These are phyloP conservation scores for Globisporangium abappressorium DNA, from an alignment of 352 stramenopile genomes.

Conservation along the genomic window DNA sequence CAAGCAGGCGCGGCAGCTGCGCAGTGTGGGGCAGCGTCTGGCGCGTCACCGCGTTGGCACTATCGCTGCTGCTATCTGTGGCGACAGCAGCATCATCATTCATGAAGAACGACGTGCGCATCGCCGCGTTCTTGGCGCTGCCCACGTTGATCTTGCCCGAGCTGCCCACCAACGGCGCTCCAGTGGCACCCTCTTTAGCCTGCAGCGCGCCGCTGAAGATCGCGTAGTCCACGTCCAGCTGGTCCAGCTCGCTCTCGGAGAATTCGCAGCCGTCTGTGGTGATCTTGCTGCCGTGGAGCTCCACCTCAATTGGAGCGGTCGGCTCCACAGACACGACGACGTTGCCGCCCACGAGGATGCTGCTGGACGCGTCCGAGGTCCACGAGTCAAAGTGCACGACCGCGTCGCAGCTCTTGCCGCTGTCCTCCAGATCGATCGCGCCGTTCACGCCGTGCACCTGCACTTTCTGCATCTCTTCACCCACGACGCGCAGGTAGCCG, in stretches of 20 bases:
- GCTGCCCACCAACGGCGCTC: slow-evolving; percentile 6
- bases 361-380: slow-evolving; percentile 41
- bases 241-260: slow-evolving; percentile 45
- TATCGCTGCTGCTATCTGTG: slow-evolving; percentile 1
- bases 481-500: slow-evolving; percentile 56
- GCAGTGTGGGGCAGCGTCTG: slow-evolving; percentile 3
- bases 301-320: slow-evolving; percentile 46
- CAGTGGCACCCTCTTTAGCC: slow-evolving; percentile 10
- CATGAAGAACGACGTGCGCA: slow-evolving; percentile 83
- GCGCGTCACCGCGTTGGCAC: slow-evolving; percentile 5
- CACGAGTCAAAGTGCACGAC: slow-evolving; percentile 74
- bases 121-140: slow-evolving; percentile 58
- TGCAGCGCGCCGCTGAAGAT: slow-evolving; percentile 59
- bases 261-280: slow-evolving; percentile 47
- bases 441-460: slow-evolving; percentile 68
- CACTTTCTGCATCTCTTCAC: slow-evolving; percentile 44
- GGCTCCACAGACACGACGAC: slow-evolving; percentile 66
- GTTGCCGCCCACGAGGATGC: slow-evolving; percentile 64
- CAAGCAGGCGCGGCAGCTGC: slow-evolving; percentile 34
- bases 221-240: slow-evolving; percentile 72
- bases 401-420: slow-evolving; percentile 45
- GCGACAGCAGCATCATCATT: slow-evolving; percentile 14
- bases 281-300: slow-evolving; percentile 61
- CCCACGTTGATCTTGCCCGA: slow-evolving; percentile 77
- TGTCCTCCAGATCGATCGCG: slow-evolving; percentile 67